Percentiles rank a stretch among this genome's conserved stretches.
Conservation (phyloP, 805 yeast species). For the Cyberlindnera misumaiensis region DNA sequence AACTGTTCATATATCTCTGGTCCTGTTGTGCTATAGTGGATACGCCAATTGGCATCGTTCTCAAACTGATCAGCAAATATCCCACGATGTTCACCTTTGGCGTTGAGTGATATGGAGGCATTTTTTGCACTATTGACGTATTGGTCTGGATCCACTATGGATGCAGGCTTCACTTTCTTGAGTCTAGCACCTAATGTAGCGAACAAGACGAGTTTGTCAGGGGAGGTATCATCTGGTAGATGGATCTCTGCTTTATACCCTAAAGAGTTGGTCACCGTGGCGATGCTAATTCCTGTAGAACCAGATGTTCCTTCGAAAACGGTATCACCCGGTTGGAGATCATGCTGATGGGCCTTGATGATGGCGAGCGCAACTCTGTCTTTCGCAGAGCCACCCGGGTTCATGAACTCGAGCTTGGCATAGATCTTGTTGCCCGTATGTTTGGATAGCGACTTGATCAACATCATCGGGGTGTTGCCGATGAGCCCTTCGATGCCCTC, state of each 20-base stretch:
- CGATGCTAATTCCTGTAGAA: constrained; percentile 92
- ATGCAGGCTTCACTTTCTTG: constrained; percentile 87
- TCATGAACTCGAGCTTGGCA: constrained; percentile 79
- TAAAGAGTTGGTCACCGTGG: constrained; percentile 78
- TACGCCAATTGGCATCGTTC: constrained; percentile 82
- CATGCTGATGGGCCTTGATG: constrained; percentile 56
- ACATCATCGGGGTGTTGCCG: constrained; percentile 85
- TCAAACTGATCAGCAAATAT: constrained; percentile 95
- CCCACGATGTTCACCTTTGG: constrained; percentile 41
- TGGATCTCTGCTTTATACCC: constrained; percentile 94
- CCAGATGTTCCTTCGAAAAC: constrained; percentile 96
- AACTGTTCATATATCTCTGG: constrained; percentile 86
- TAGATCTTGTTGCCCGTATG: constrained; percentile 76
- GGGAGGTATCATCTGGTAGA: constrained; percentile 87
- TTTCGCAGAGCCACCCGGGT: constrained; percentile 95
- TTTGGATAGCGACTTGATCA: constrained; percentile 60
- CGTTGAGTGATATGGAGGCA: constrained; percentile 41
- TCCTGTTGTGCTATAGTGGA: constrained; percentile 79
- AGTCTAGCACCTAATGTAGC: constrained; percentile 73
- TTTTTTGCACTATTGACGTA: constrained; percentile 82
- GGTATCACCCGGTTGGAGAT: constrained; percentile 53
- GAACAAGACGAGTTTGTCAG: constrained; percentile 70
- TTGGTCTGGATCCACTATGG: constrained; percentile 89
- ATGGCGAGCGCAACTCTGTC: constrained; percentile 90
- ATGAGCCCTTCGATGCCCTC: constrained; percentile 72